Evolutionary conservation across 768 basidiomycete species (phyloP).

Genomic region (Suillus brevipes): DNA sequence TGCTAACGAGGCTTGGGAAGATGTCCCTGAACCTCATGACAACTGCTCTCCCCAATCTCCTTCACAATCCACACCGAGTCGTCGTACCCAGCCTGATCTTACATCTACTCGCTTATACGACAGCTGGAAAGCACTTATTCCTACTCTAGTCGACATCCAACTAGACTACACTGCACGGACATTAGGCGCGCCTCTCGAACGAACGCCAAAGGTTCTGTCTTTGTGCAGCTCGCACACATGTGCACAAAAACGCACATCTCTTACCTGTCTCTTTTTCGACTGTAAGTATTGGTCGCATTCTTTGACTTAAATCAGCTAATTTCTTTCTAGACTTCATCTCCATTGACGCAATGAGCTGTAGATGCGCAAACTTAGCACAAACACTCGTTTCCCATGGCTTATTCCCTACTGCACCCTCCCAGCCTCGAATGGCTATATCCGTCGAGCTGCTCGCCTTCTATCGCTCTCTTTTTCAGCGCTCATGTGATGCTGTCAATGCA

Average conservation of each 20-base stretch:
- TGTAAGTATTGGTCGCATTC: neutral
- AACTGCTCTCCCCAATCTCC: neutral
- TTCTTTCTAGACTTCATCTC: conserved; percentile 18
- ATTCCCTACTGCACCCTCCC: conserved; percentile 29
- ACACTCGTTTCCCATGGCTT: conserved; percentile 32
- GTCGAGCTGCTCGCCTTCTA: conserved; percentile 37
- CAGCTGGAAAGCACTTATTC: conserved; percentile 9
- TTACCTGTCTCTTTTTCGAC: neutral
- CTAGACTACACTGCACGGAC: conserved; percentile 1
- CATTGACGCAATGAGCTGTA: conserved; percentile 17
- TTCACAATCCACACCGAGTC: neutral
- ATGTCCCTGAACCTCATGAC: neutral
- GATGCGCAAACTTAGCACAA: conserved; percentile 21
- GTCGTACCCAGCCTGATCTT: conserved; percentile 1
- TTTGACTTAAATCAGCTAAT: neutral
- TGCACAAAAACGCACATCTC: neutral
- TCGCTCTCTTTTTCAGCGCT: conserved; percentile 32
- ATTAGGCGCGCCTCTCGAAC: neutral
- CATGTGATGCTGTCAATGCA: conserved; percentile 12
- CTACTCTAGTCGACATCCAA: neutral
- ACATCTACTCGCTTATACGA: neutral
- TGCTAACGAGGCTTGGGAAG: neutral
- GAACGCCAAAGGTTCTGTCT: neutral
- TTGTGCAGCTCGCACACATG: neutral
- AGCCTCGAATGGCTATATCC: conserved; percentile 19